Base-by-base conservation (phyloP, 2,329 filamentous ascomycete genomes). In the Ophiostoma sp. region DNA sequence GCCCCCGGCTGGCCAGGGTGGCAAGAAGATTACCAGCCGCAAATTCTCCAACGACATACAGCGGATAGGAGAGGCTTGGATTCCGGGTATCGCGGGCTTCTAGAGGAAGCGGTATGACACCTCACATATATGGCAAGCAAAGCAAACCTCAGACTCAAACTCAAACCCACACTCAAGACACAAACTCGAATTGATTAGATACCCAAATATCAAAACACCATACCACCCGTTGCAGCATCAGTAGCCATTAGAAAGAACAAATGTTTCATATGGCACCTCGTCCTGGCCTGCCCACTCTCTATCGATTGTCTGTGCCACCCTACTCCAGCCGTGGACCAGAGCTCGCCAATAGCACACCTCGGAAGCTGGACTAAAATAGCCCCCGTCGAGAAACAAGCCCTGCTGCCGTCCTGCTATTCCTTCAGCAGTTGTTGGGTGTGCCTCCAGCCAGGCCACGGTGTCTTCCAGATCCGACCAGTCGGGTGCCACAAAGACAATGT, bases 51-150 rank as follows among this genome's bases (percentile, higher is more conserved):
- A 88, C 20, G 93, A 97, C 76, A 89, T 99, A 78, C 88, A 90
- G 78, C 85, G 90, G 74, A 95, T 99, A 78, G 95, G 93, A 44
- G 91, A 94, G 76, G 81, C 81, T 0, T 99, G 95, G 94, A 86
- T 85, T 70, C 92, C 93, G 0, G 93, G 93, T 10, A 82, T 91
- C 67, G 82, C 83, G 72, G 85, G 75, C 72, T 79, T 91, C 71
- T 92, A 67, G 64, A 15, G 11, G 35, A 31, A n/a, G 41, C 10
- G 15, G 23, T 31, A 27, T 31, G 13, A 36, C 44, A 60, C 4
- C 54, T 33, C 54, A 65, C 60, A 70, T 10, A 70, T 10, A 48
- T 8, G 62, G 36, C 35, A 35, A 39, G 27, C 27, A 4, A 8
- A 27, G 15, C 52, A 15, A 23, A 13, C n/a, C n/a, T 13, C 52